Evolutionary conservation across 352 stramenopile genomes (phyloP), one percentile per base, ranked within the genome.

Genomic region (Phytophthora litchii): DNA sequence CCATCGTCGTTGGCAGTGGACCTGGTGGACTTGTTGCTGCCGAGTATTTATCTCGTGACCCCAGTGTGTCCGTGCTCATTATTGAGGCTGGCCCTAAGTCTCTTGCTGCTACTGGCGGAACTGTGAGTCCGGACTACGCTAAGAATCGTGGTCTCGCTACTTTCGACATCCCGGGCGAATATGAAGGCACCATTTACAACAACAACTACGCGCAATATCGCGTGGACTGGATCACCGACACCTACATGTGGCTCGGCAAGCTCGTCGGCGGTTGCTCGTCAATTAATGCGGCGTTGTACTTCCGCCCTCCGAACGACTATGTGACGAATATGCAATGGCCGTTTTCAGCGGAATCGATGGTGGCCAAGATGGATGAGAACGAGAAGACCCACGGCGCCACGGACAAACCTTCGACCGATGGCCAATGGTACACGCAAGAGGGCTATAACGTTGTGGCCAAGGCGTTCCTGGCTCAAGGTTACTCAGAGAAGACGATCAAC

Each of bases 231-330:
- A 59, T 86, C 48, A 50, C 37, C 6, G 75, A 63, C 34, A 27
- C 54, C 5, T 65, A 72, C 35, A 66, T 69, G 47, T 86, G 62
- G 52, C 68, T 88, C 3, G 88, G 81, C 42, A 93, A 95, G 50
- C 75, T 87, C 35, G 65, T 96, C 14, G 89, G 88, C 29, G 89
- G 88, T 16, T 90, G 70, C 45, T 89, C 78, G 27, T 86, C 78
- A 11, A 77, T 94, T 46, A 96, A 96, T 60, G 85, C 63, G 31
- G 86, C 86, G 57, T 60, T 96, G 9, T 93, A 93, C 72, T 83
- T 94, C 38, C 76, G 83, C 23, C 71, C 74, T 12, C 64, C 74
- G n/a, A 74, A 86, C 38, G 49, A 62, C 16, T 86, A 84, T 65
- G 66, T 82, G 34, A 73, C 52, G 13, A 74, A 74, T 7, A 67